Conservation (phyloP, 768 basidiomycete species). For the Xerocomus brunneocitrinus region DNA sequence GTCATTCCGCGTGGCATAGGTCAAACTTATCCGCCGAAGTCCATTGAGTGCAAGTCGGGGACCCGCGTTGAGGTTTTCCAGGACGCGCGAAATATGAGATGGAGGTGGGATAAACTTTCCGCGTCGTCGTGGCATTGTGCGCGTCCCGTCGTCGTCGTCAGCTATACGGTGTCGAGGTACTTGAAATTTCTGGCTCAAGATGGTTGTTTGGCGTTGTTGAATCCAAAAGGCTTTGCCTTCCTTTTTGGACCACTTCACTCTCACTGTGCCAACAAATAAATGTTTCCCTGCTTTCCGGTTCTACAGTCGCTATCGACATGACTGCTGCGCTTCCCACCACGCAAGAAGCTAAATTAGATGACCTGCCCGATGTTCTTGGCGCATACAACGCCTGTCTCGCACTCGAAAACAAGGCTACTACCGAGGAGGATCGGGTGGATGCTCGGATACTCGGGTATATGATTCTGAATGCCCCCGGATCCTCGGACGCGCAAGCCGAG, state of each 20-base stretch:
- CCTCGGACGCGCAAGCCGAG: background rate
- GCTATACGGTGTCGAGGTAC: background rate
- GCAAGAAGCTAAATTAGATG: background rate
- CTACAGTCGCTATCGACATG: too few species aligned
- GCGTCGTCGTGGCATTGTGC: constrained; percentile 21
- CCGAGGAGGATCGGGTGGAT: background rate
- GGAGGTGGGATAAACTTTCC: constrained; percentile 39
- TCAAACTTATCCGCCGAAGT: constrained; percentile 51
- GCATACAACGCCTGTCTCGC: background rate
- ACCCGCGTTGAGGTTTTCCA: constrained; percentile 45
- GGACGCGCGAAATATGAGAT: constrained; percentile 51
- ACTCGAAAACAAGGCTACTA: background rate
- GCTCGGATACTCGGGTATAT: background rate
- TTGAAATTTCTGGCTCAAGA: background rate
- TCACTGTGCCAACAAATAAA: too few species aligned
- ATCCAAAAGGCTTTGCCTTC: constrained; percentile 1
- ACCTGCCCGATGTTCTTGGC: background rate
- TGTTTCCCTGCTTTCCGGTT: too few species aligned
- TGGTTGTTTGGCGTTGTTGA: constrained; percentile 12
- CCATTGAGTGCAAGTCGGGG: constrained; percentile 49
- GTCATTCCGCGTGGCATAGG: constrained; percentile 58
- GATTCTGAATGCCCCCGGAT: background rate
- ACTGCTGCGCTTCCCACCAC: too few species aligned
- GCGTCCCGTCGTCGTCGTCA: too few species aligned
- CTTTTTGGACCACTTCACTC: background rate